phyloP scores from a whole-genome alignment of 768 basidiomycete genomes.

The Leucocoprinus birnbaumii region DNA sequence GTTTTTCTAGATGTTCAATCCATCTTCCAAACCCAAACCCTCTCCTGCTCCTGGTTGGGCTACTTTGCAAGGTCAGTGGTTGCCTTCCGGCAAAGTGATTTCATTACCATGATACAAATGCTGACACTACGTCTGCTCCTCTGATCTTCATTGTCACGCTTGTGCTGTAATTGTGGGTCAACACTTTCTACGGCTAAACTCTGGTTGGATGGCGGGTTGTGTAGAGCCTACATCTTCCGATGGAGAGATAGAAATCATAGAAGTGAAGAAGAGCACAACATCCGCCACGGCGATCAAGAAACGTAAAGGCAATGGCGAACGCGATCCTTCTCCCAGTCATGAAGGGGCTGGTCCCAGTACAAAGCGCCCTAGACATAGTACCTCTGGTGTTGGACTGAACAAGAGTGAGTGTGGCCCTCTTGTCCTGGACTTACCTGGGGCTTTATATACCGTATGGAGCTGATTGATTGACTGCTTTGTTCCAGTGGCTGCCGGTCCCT shows the following conservation, averaged over 20 bases:
- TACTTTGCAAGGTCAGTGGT: slow-evolving; percentile 4
- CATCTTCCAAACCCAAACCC: background rate
- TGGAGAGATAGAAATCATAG: background rate
- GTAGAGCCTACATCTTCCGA: background rate
- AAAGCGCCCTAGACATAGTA: slow-evolving; percentile 3
- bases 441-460: background rate
- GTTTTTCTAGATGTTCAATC: background rate
- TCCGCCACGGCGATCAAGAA: background rate
- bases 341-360: background rate
- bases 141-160: no score
- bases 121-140: background rate
- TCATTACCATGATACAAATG: background rate
- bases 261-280: background rate
- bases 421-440: background rate
- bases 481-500: background rate
- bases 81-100: background rate
- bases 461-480: background rate
- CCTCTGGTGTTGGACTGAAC: background rate
- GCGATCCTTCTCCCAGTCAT: background rate
- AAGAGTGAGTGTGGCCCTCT: background rate
- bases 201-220: background rate
- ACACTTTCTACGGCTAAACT: background rate
- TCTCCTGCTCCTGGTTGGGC: slow-evolving; percentile 6
- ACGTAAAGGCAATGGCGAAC: background rate
- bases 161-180: background rate